Evolutionary conservation across 2,329 filamentous ascomycete genomes (phyloP).

Genomic region (Fusarium torreyae): DNA sequence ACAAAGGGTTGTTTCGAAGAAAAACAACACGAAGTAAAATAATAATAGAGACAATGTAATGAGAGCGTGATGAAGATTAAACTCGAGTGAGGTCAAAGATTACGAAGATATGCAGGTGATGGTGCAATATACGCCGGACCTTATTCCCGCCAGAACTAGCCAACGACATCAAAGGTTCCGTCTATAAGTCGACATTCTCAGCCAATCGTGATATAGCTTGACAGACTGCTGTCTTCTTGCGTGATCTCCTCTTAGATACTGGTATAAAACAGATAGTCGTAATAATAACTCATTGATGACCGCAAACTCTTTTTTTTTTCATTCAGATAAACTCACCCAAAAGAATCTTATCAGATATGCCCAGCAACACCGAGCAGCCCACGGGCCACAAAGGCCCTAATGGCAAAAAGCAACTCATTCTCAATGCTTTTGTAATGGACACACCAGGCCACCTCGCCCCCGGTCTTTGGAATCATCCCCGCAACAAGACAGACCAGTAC

Average conservation of each 20-base stretch:
- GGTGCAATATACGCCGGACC: neutral
- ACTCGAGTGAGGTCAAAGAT: no score
- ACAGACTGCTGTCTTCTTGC: neutral
- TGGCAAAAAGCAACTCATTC: neutral
- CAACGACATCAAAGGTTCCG: neutral
- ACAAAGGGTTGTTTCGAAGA: neutral
- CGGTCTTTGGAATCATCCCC: constrained; percentile 41
- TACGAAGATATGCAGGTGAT: neutral
- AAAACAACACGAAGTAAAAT: neutral
- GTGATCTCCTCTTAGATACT: neutral
- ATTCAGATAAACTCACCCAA: neutral
- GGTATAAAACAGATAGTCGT: neutral
- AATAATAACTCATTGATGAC: neutral
- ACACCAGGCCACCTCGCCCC: constrained; percentile 34
- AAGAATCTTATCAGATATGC: neutral
- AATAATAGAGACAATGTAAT: neutral
- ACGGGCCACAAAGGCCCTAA: neutral
- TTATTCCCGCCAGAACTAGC: neutral
- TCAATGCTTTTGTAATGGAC: constrained; percentile 25
- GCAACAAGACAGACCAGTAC: constrained; percentile 40
- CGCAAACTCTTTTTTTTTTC: no score
- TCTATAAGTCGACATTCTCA: neutral
- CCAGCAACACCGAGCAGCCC: neutral
- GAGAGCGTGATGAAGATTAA: neutral
- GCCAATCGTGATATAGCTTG: neutral